A percentile compares a stretch with the other conserved stretches of the same genome.
phyloP scores from a whole-genome alignment of 2,329 filamentous ascomycete genomes.

The Colletotrichum cereale region DNA sequence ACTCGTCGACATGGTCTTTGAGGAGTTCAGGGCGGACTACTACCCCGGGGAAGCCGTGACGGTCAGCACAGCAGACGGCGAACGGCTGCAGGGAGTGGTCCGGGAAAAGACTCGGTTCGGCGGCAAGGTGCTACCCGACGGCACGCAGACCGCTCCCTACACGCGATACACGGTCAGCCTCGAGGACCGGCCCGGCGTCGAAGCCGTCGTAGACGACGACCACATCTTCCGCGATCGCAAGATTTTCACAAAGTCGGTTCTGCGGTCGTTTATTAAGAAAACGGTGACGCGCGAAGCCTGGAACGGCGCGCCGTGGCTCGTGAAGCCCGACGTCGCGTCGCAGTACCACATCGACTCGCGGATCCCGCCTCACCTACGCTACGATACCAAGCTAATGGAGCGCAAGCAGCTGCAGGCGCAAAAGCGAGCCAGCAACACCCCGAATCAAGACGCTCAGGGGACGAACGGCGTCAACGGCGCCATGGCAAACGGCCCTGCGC shows the following conservation, averaged over 20 bases:
- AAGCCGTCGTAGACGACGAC: slow-evolving; percentile 83
- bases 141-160: slow-evolving; percentile 76
- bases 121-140: slow-evolving; percentile 72
- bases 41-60: slow-evolving; percentile 89
- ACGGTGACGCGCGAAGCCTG: slow-evolving; percentile 92
- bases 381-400: slow-evolving; percentile 83
- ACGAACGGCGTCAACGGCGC: slow-evolving; percentile 55
- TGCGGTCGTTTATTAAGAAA: slow-evolving; percentile 94
- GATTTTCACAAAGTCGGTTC: slow-evolving; percentile 92
- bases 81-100: slow-evolving; percentile 79
- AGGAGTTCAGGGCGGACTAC: slow-evolving; percentile 89
- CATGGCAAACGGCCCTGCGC: slow-evolving; percentile 59
- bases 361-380: slow-evolving; percentile 83
- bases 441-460: slow-evolving; percentile 40
- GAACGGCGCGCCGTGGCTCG: slow-evolving; percentile 97
- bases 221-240: slow-evolving; percentile 90
- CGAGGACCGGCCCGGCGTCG: slow-evolving; percentile 74
- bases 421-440: slow-evolving; percentile 66
- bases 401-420: slow-evolving; percentile 79
- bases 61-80: slow-evolving; percentile 76
- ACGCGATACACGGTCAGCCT: slow-evolving; percentile 86
- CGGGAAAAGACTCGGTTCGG: slow-evolving; percentile 88
- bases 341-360: slow-evolving; percentile 89
- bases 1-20: slow-evolving; percentile 75
- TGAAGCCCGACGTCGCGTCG: slow-evolving; percentile 86